Base-by-base conservation (phyloP, 257 asterid species). In the Coffea canephora region DNA sequence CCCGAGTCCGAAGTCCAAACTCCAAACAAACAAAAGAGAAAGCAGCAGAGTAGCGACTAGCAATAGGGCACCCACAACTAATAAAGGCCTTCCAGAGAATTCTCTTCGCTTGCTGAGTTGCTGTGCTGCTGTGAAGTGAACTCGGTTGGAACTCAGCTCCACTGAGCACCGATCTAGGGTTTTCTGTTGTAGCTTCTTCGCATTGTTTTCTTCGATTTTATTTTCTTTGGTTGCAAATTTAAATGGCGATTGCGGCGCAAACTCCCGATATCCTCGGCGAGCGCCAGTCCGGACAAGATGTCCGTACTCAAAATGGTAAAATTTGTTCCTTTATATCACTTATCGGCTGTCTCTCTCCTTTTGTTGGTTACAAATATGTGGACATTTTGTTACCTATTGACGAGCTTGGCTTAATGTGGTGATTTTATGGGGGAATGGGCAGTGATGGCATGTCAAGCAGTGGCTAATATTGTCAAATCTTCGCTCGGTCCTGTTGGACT, bases 401-500 rank as follows among this genome's bases (percentile, higher is more conserved):
- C 68, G 4, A 52, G 43, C 8, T 16, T 71, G 75, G 75, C 41
- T 61, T 50, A 74, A 10, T 74, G 43, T 67, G 45, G 69, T 67
- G 72, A 62, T 81, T 61, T 62, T 59, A 9, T 69, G 25, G 76
- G 71, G 19, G 36, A 82, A 55, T 21, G 66, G 65, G 85, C 89
- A 96, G 99, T 94, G 46, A 50, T 89, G 86, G 97, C 98, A 62
- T 95, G 99, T 82, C 96, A 90, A 81, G 98, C 99, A 6, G 84
- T 95, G 61, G 97, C 99, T 8, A 92, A 95, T 83, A 90, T 93
- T 59, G 98, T 96, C 75, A 96, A 96, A 82, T 92, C 99, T 19
- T 96, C 98, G 1, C 96, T 96, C 27, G 99, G 99, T 77, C 99
- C 98, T 2, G 97, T 94, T 75, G 98, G 99, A 79, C 98, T 95